Evolutionary conservation across 768 basidiomycete genomes (phyloP).

Genomic region (Lyophyllum shimeji): DNA sequence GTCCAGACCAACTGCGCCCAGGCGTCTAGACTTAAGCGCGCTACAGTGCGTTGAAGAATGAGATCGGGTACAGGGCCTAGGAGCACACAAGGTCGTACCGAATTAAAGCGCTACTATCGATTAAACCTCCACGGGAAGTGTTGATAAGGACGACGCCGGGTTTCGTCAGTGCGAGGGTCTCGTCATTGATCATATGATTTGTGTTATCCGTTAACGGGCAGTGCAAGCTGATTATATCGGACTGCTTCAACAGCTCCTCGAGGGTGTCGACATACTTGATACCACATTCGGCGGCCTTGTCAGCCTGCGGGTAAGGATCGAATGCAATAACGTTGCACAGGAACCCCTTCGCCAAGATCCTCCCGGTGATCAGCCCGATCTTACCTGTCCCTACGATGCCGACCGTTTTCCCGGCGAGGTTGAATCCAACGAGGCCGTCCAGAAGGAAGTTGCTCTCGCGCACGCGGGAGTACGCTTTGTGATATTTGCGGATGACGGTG

Average conservation of each 20-base stretch:
- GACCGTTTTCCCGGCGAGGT: slow-evolving; percentile 40
- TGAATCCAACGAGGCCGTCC: slow-evolving; percentile 42
- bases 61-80: background rate
- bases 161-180: slow-evolving; percentile 36
- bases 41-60: slow-evolving; percentile 17
- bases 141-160: slow-evolving; percentile 41
- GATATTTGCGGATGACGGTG: slow-evolving; percentile 44
- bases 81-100: slow-evolving; percentile 24
- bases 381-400: slow-evolving; percentile 44
- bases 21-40: slow-evolving; percentile 36
- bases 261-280: slow-evolving; percentile 36
- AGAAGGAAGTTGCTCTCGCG: slow-evolving; percentile 47
- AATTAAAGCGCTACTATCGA: slow-evolving; percentile 41
- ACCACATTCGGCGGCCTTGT: slow-evolving; percentile 32
- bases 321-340: slow-evolving; percentile 37
- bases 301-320: slow-evolving; percentile 35
- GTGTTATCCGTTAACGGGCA: slow-evolving; percentile 38
- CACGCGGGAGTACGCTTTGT: slow-evolving; percentile 45
- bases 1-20: slow-evolving; percentile 43
- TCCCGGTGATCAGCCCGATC: slow-evolving; percentile 42
- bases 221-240: slow-evolving; percentile 43
- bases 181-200: slow-evolving; percentile 41
- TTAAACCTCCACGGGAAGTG: slow-evolving; percentile 41
- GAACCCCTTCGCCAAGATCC: slow-evolving; percentile 40
- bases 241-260: slow-evolving; percentile 32